Evolutionary conservation across 805 yeast species (phyloP).

Genomic region (Candida germanica): DNA sequence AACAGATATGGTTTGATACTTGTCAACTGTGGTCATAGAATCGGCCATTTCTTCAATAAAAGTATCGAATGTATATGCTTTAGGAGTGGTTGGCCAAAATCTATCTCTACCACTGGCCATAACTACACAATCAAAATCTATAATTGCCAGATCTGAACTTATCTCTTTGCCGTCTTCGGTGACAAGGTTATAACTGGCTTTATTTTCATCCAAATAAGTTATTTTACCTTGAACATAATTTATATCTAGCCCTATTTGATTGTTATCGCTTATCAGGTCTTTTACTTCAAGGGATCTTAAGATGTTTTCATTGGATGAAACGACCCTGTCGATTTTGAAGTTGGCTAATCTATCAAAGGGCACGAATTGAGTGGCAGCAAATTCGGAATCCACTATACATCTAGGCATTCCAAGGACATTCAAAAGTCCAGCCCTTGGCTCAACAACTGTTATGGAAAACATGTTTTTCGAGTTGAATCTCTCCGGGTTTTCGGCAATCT

Average conservation of each 20-base stretch:
- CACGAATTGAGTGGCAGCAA: constrained; percentile 37
- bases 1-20: constrained; percentile 36
- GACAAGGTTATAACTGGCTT: constrained; percentile 26
- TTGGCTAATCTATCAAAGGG: constrained; percentile 29
- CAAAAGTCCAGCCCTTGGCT: constrained; percentile 39
- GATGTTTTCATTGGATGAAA: constrained; percentile 23
- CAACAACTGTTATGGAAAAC: constrained; percentile 33
- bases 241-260: constrained; percentile 5
- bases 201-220: constrained; percentile 20
- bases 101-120: constrained; percentile 50
- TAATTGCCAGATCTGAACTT: constrained; percentile 8
- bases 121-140: constrained; percentile 46
- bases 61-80: constrained; percentile 33
- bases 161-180: constrained; percentile 2
- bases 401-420: constrained; percentile 40
- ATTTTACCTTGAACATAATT: constrained; percentile 35
- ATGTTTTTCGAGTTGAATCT: constrained; percentile 2
- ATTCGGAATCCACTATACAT: constrained; percentile 35
- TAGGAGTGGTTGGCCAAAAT: constrained; percentile 54
- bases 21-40: constrained; percentile 26
- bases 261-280: constrained; percentile 6
- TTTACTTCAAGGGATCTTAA: not conserved
- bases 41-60: constrained; percentile 43
- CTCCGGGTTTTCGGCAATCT: constrained; percentile 1
- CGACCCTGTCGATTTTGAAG: constrained; percentile 25